Percentiles rank a stretch among this genome's conserved stretches.
Conservation (phyloP, 345 rosid species). For the Anastatica hierochuntica region DNA sequence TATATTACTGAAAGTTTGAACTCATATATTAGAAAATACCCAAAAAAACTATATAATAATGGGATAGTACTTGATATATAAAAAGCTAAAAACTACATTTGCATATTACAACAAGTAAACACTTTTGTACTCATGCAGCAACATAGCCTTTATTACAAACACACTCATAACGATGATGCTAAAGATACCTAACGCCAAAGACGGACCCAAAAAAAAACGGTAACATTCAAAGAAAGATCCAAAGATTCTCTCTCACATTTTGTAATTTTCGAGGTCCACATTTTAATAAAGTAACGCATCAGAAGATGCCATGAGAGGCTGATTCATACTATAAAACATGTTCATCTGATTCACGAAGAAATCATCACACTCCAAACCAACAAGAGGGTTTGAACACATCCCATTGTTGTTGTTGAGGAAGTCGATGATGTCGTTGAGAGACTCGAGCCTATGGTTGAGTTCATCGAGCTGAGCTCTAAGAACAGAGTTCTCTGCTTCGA, state of each 20-base stretch:
- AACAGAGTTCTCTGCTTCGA: slow-evolving; percentile 75
- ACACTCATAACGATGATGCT: slow-evolving; percentile 12
- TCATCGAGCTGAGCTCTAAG: slow-evolving; percentile 63
- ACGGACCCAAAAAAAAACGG: slow-evolving; percentile 1
- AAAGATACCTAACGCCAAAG: too few relatives aligned
- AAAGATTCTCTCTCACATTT: too few relatives aligned
- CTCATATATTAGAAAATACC: background rate
- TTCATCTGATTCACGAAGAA: slow-evolving; percentile 38
- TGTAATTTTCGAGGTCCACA: slow-evolving; percentile 7
- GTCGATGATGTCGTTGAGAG: slow-evolving; percentile 54
- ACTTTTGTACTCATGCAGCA: slow-evolving; percentile 19
- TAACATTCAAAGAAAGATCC: slow-evolving; percentile 7
- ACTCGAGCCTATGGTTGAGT: slow-evolving; percentile 58
- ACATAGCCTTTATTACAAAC: slow-evolving; percentile 26
- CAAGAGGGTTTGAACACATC: slow-evolving; percentile 8
- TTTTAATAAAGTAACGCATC: slow-evolving; percentile 42
- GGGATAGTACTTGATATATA: too few relatives aligned
- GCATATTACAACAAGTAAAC: slow-evolving; percentile 8
- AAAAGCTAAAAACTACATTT: too few relatives aligned
- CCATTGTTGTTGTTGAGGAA: slow-evolving; percentile 26
- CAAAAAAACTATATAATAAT: background rate
- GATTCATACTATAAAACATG: slow-evolving; percentile 39
- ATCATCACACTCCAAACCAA: slow-evolving; percentile 26
- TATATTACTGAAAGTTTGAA: background rate
- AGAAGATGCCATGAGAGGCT: slow-evolving; percentile 61